Evolutionary conservation across 1,139 yeast species (phyloP).

Genomic region (Williopsis jadinii): DNA sequence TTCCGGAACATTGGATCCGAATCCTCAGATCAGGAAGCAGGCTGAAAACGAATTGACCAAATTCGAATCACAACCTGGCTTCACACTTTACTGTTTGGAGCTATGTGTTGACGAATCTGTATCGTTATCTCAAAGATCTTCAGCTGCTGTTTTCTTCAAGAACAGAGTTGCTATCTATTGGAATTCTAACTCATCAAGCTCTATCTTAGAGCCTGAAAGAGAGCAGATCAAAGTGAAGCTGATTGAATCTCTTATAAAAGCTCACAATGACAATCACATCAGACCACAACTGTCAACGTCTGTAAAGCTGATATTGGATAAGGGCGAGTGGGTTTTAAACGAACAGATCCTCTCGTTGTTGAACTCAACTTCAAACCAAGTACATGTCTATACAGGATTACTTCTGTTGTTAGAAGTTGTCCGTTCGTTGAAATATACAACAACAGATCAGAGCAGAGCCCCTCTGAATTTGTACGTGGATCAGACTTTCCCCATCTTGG

Average conservation of each 20-base stretch:
- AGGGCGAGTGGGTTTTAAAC: constrained; percentile 38
- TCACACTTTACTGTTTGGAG: constrained; percentile 50
- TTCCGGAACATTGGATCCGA: constrained; percentile 71
- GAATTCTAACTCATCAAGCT: constrained; percentile 36
- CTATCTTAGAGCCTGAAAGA: constrained; percentile 45
- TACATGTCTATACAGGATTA: constrained; percentile 52
- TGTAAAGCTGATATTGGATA: constrained; percentile 52
- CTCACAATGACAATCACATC: constrained; percentile 32
- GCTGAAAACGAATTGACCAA: constrained; percentile 64
- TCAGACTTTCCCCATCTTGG: constrained; percentile 50
- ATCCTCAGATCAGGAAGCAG: constrained; percentile 51
- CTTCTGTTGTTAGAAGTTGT: constrained; percentile 49
- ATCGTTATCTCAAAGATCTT: constrained; percentile 43
- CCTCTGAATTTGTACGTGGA: constrained; percentile 40
- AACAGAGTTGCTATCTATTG: constrained; percentile 55
- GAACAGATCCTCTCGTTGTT: constrained; percentile 33
- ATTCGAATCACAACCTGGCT: constrained; percentile 49
- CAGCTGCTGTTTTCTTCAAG: constrained; percentile 64
- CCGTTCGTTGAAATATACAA: constrained; percentile 42
- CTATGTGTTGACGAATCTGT: constrained; percentile 42
- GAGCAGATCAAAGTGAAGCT: constrained; percentile 43
- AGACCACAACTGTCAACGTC: constrained; percentile 64
- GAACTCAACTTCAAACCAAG: constrained; percentile 37
- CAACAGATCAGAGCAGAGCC: constrained; percentile 41
- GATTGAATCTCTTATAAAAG: constrained; percentile 38